Percentiles rank a stretch among this genome's conserved stretches.
Evolutionary conservation across 2,329 filamentous ascomycete genomes (phyloP).

Genomic region (Botrytis sinoallii): DNA sequence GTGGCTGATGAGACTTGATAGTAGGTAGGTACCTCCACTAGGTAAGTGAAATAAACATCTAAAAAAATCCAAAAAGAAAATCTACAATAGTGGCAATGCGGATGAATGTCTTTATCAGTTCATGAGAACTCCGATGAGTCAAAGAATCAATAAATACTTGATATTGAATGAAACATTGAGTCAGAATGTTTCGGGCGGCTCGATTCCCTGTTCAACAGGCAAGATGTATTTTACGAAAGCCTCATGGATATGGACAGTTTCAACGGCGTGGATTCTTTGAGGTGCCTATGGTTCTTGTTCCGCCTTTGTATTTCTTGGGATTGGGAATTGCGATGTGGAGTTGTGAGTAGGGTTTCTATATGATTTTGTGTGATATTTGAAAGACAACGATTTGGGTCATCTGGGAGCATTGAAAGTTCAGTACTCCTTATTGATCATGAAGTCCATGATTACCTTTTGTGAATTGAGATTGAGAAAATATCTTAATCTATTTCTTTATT

Average conservation of each 20-base stretch:
- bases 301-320: conserved; percentile 64
- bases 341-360: conserved; percentile 31
- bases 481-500: not conserved
- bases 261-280: conserved; percentile 25
- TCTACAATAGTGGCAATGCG: not conserved
- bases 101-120: not conserved
- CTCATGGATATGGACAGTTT: conserved; percentile 1
- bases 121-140: not conserved
- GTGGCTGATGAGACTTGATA: not conserved
- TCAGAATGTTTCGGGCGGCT: conserved; percentile 9
- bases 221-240: not conserved
- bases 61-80: not conserved
- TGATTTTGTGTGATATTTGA: not conserved
- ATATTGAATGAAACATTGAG: not conserved
- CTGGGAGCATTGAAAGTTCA: not conserved
- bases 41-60: not conserved
- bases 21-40: too few species aligned
- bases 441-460: not conserved
- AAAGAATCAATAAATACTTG: not conserved
- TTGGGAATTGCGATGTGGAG: conserved; percentile 63
- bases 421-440: not conserved
- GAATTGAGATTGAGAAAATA: not conserved
- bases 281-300: conserved; percentile 29
- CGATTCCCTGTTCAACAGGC: not conserved
- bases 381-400: not conserved